Evolutionary conservation across 1,139 yeast species (phyloP), one percentile per base, ranked within the genome.

Genomic region (Pichia sp.): DNA sequence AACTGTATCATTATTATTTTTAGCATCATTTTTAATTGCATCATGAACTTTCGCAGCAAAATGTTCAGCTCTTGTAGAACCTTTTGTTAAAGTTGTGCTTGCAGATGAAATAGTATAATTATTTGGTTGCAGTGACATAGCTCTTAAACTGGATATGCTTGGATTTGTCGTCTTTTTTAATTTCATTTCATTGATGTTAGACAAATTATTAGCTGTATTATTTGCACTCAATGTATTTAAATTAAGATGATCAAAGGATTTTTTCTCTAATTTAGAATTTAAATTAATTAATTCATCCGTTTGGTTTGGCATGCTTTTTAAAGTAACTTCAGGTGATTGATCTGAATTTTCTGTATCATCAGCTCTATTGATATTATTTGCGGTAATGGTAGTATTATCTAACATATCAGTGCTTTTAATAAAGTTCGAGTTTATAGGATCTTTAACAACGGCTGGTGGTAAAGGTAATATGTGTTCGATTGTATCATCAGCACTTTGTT

Each of bases 21-120:
- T 90, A 29, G 81, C 89, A 61, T 89, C 96, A 60, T 88, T 96
- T 39, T 61, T 65, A 10, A 91, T 96, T 0, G 98, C 98, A 58
- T 90, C 84, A 9, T 97, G 97, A 57, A 91, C 73, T 61, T 86
- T 86, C 0, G 98, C 97, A 14, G 98, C 98, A 70, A 91, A 91
- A 54, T 88, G 83, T 63, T 91, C 98, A 0, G 96, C 93, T 64
- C 90, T 80, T 6, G 96, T 44, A 70, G 77, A 58, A 59, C 65
- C 61, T 50, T 65, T 65, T 30, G 66, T 62, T 30, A 62, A 56
- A 1, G 61, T 49, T 4, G 66, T 63, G 13, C 58, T 53, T 3
- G 60, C 54, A 2, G 67, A 62, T 5, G 66, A 61, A 3, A 59
- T 56, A 36, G 56, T 49, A 19, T 59, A 54, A 3, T 56, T 58